Percentiles rank a stretch among this genome's conserved stretches.
Evolutionary conservation across 495 filamentous ascomycete species (phyloP).

Genomic region (Penicillium steckii): DNA sequence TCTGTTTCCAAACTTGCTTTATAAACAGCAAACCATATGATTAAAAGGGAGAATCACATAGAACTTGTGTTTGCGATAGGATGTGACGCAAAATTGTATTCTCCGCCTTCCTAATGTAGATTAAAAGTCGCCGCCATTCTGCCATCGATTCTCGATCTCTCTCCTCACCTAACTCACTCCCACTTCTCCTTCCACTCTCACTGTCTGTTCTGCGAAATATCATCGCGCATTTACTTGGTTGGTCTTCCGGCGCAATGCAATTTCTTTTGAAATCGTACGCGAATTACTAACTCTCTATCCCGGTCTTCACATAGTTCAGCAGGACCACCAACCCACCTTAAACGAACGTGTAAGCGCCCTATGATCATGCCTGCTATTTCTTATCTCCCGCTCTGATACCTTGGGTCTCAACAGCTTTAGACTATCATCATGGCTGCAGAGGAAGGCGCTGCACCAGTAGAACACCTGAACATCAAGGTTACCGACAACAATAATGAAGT

Average conservation of each 20-base stretch:
- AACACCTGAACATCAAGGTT: constrained; percentile 99
- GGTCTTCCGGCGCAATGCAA: background rate
- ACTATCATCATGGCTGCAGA: constrained; percentile 20
- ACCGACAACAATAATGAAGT: constrained; percentile 99
- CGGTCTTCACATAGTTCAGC: background rate
- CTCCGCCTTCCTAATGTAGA: constrained; percentile 32
- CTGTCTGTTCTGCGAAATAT: constrained; percentile 8
- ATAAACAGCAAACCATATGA: background rate
- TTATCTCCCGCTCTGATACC: background rate
- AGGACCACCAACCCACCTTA: background rate
- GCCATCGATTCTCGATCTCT: constrained; percentile 24
- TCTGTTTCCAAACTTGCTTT: background rate
- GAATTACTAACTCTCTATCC: background rate
- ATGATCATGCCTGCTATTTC: background rate
- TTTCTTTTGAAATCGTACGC: background rate
- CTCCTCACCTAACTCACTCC: constrained; percentile 3
- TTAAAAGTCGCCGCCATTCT: constrained; percentile 20
- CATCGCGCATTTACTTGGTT: background rate
- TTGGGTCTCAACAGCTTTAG: background rate
- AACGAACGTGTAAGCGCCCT: constrained; percentile 8
- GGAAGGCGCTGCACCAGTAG: constrained; percentile 51
- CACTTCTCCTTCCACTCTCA: constrained; percentile 5
- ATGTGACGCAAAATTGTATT: constrained; percentile 43
- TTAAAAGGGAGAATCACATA: constrained; percentile 7
- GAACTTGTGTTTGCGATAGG: too few species aligned